Conservation (phyloP, 2,329 filamentous ascomycete genomes). For the Scortechinia acanthostroma region DNA sequence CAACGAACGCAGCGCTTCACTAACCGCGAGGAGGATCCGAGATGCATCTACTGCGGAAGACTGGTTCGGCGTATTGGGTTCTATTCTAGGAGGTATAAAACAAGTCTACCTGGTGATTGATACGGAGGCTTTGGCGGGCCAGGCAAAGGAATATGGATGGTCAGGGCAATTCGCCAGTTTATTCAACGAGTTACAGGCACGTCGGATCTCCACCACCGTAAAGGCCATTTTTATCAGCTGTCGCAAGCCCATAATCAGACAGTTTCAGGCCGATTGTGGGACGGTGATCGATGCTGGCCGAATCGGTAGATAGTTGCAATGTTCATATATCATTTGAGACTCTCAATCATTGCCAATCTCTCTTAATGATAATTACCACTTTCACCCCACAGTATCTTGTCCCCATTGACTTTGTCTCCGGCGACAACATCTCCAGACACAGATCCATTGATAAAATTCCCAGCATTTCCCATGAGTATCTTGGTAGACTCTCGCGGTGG, state of each 20-base stretch:
- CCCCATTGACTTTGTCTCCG: background rate
- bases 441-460: background rate
- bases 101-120: background rate
- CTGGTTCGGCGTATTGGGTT: background rate
- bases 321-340: background rate
- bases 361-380: background rate
- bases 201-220: background rate
- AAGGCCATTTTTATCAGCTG: background rate
- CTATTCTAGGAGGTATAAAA: background rate
- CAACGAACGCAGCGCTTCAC: background rate
- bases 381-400: background rate
- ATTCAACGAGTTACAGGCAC: background rate
- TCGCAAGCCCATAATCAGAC: too few species aligned
- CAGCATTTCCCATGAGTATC: background rate
- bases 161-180: background rate
- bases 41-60: background rate
- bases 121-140: background rate
- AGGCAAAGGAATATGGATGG: background rate
- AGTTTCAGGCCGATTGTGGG: too few species aligned
- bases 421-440: background rate
- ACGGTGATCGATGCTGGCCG: too few species aligned
- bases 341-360: background rate
- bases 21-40: background rate
- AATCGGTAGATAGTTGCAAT: background rate
- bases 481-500: too few species aligned